Evolutionary conservation across 257 asterid genomes (phyloP).

Genomic region (Orobanche coerulescens): DNA sequence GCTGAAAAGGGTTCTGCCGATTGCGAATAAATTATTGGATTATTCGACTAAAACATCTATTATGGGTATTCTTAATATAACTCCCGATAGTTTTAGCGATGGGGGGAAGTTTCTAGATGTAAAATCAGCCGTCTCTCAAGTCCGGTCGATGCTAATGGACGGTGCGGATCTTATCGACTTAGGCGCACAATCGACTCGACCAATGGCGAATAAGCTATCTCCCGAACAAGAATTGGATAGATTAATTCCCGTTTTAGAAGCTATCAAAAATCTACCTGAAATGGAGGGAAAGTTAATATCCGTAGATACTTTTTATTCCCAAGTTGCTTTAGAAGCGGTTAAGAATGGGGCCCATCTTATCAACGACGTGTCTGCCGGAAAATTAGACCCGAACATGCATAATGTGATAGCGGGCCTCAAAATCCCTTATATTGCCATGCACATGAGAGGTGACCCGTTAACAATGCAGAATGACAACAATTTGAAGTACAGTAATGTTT

Average conservation of each 20-base stretch:
- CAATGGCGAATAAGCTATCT: conserved; percentile 65
- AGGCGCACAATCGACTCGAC: conserved; percentile 96
- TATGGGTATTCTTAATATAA: conserved; percentile 85
- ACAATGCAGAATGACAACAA: conserved; percentile 76
- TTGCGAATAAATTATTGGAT: conserved; percentile 51
- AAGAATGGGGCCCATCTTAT: conserved; percentile 62
- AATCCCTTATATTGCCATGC: conserved; percentile 72
- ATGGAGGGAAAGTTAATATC: conserved; percentile 75
- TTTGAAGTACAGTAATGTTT: conserved; percentile 44
- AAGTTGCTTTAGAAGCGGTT: conserved; percentile 75
- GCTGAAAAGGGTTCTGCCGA: conserved; percentile 74
- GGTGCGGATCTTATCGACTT: conserved; percentile 86
- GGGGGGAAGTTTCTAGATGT: conserved; percentile 66
- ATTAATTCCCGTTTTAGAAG: conserved; percentile 72
- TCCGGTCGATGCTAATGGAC: conserved; percentile 45
- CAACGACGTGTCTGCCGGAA: conserved; percentile 79
- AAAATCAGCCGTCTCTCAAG: conserved; percentile 56
- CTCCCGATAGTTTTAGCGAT: conserved; percentile 93
- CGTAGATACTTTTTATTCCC: conserved; percentile 68
- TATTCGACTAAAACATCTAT: conserved; percentile 63
- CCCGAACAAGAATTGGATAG: conserved; percentile 73
- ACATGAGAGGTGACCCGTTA: conserved; percentile 86
- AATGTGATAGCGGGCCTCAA: conserved; percentile 46
- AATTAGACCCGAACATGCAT: conserved; percentile 50
- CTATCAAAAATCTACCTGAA: conserved; percentile 59